Base-by-base conservation (phyloP, 1,284 basidiomycete genomes). In the Quambalaria eucalypti region DNA sequence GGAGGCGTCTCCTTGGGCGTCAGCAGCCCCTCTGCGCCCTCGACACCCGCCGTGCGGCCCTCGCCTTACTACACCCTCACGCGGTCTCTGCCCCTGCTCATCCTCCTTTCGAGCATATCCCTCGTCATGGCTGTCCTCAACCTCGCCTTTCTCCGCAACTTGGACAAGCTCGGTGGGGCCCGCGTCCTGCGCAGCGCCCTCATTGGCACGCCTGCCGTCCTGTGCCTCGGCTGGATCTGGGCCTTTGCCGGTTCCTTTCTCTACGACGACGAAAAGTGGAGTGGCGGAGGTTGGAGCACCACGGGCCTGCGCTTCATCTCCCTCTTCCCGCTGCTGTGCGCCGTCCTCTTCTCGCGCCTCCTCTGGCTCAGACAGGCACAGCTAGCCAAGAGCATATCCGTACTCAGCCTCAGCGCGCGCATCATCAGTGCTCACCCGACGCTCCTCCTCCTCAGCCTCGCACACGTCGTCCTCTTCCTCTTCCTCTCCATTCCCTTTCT, bases 211-310 rank as follows among this genome's bases (percentile, higher is more conserved):
- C 90, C 90, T 14, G 82, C 84, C 42, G 86, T 86, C 0, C 79
- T 93, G 28, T 83, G 88, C 65, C 79, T 90, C 46, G 88, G 86
- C 50, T 85, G 88, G 16, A 77, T 89, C 54, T 91, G 88, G 86
- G 88, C 88, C 1, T 88, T 93, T 66, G 81, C 86, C 7, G 90
- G 88, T 28, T 90, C 88, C 70, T 93, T 93, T 68, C 87, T 90
- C 80, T 86, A 86, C 79, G 84, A 86, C 59, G 82, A 80, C 12
- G 81, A 83, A 55, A 78, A 79, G 28, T 84, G 83, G 56, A 83
- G 84, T 28, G 76, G 77, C 19, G 85, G 85, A 9, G 86, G 84
- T 81, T 87, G 87, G 60, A 86, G 87, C 76, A 87, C 84, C 57
- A 83, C 87, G 67, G 90, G 85, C 12, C 76, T 90, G 12, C 83